Base-by-base conservation (phyloP, 2,329 filamentous ascomycete species). In the Hirsutella minnesotensis region DNA sequence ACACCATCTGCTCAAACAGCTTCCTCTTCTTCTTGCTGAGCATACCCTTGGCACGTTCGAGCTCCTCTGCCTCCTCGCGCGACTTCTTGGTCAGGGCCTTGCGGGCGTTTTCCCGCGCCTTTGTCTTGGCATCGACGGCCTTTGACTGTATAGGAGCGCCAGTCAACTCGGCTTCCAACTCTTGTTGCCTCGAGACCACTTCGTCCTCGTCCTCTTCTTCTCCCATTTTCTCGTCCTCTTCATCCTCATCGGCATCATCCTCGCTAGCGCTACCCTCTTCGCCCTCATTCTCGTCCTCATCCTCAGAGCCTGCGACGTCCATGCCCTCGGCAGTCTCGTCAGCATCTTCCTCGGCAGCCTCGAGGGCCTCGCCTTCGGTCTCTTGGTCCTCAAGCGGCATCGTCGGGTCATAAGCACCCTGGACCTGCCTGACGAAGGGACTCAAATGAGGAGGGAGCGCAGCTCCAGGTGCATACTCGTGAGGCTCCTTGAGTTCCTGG, bases 1-100 rank as follows among this genome's bases (percentile, higher is more conserved):
- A 94, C 58, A 88, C 75, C 86, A 98, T 98, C 71, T 95, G 92
- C 72, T 96, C 92, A 52, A 90, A 83, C 56, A 95, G 70, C 79
- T 95, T 95, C 56, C 92, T 76, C 80, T 96, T 98, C 77, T 94
- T 92, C 65, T 94, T 86, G 64, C 84, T 86, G 72, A 96, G 81
- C 92, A 98, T 98, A 69, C 94, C 92, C 78, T 95, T 95, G 61
- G 86, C 83, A 49, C 90, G 76, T 64, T 95, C 88, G 45, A 94
- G 65, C 55, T 96, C 89, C 64, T 96, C 92, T 4, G 83, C 81
- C 58, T 92, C 85, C 56, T 80, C 73, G 46, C 79, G 76, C 30
- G 79, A 76, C 65, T 85, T 81, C 68, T 82, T 83, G 52, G 76
- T 73, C 24, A 81, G 69, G 54, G 77, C 77, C 58, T 85, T 83